phyloP scores from a whole-genome alignment of 176 grass and related monocot species.

The Triticum turgidum region DNA sequence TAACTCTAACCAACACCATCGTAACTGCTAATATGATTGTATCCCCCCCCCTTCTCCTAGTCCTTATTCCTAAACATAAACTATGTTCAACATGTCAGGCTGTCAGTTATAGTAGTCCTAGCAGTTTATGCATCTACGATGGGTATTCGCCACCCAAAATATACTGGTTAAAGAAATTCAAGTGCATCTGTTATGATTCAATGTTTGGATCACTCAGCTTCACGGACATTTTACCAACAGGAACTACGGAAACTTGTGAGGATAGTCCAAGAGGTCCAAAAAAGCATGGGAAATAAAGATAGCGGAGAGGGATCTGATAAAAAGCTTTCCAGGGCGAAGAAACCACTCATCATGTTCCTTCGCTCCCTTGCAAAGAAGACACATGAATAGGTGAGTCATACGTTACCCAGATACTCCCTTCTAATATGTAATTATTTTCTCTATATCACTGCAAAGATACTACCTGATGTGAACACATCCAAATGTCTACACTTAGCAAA shows the following conservation, averaged over 20 bases:
- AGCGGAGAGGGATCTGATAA: slow-evolving; percentile 24
- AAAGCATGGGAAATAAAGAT: slow-evolving; percentile 36
- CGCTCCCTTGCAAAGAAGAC: slow-evolving; percentile 59
- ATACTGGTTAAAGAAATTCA: neutral
- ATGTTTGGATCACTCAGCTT: neutral
- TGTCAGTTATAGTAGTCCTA: neutral
- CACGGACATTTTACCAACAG: slow-evolving; percentile 33
- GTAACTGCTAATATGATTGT: neutral
- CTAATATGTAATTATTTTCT: neutral
- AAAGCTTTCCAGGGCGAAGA: slow-evolving; percentile 58
- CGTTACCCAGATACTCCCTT: neutral
- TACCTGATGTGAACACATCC: neutral
- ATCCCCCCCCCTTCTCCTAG: neutral
- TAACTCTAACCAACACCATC: neutral
- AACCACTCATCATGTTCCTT: slow-evolving; percentile 68
- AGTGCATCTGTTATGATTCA: neutral
- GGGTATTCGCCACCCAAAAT: neutral
- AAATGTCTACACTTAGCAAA: neutral
- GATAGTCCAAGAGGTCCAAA: slow-evolving; percentile 61
- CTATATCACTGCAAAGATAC: neutral
- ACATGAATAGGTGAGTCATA: slow-evolving; percentile 43
- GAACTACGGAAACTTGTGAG: slow-evolving; percentile 78
- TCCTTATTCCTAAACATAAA: neutral
- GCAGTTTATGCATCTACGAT: neutral
- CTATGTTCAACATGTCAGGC: neutral